Conservation (phyloP, 345 rosid genomes). For the Aegle marmelos region DNA sequence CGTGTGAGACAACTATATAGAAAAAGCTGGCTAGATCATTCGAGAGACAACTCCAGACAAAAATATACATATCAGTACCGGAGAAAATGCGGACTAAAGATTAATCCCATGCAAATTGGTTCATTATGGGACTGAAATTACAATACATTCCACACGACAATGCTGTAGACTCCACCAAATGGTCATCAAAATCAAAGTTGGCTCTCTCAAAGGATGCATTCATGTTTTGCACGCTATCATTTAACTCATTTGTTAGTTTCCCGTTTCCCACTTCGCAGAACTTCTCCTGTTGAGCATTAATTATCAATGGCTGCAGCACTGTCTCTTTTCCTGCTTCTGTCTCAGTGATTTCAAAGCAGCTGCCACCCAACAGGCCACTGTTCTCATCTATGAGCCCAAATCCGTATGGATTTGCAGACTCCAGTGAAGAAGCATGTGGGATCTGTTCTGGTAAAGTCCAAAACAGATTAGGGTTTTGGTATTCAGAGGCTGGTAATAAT, state of each 20-base stretch:
- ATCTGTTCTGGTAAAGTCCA: slow-evolving; percentile 9
- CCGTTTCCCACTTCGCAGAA: neutral
- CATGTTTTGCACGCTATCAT: slow-evolving; percentile 10
- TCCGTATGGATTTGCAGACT: slow-evolving; percentile 13
- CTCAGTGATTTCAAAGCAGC: slow-evolving; percentile 10
- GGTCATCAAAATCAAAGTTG: slow-evolving; percentile 30
- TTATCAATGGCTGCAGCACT: neutral
- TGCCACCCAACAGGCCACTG: slow-evolving; percentile 21
- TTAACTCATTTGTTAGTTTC: slow-evolving; percentile 3
- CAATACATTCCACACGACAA: slow-evolving; percentile 34
- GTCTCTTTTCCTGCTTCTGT: neutral
- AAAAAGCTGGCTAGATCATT: too few relatives aligned
- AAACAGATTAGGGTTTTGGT: slow-evolving; percentile 26
- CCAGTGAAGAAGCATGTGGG: slow-evolving; percentile 5
- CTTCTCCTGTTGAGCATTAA: neutral
- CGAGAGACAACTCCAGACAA: neutral
- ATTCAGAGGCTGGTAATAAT: neutral
- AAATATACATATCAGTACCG: neutral
- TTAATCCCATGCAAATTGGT: slow-evolving; percentile 42
- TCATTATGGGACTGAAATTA: slow-evolving; percentile 24
- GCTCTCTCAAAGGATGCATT: slow-evolving; percentile 22
- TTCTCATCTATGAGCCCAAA: slow-evolving; percentile 25
- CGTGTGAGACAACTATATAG: too few relatives aligned
- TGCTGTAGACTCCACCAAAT: slow-evolving; percentile 27
- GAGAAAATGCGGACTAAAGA: neutral